Conservation (phyloP, 2,329 filamentous ascomycete species). For the Fusarium sp. region DNA sequence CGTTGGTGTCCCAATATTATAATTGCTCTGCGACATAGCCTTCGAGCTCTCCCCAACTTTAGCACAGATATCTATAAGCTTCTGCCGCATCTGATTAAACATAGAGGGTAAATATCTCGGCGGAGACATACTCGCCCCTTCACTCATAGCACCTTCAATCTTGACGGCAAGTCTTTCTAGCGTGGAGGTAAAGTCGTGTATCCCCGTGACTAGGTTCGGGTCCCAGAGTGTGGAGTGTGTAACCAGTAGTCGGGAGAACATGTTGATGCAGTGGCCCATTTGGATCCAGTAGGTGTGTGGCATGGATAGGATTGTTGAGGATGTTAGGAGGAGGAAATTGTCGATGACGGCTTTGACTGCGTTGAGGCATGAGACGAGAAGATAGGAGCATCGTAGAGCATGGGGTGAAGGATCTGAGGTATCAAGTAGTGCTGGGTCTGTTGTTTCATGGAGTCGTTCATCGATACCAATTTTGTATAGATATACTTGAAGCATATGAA, state of each 20-base stretch:
- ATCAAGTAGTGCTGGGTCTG: background rate
- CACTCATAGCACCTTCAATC: background rate
- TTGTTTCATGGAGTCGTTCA: background rate
- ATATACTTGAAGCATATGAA: conserved; percentile 1
- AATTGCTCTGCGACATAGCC: background rate
- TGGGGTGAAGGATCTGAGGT: background rate
- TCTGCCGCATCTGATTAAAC: background rate
- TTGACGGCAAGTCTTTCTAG: background rate
- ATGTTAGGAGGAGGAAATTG: background rate
- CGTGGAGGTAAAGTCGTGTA: background rate
- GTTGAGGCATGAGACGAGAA: conserved; percentile 13
- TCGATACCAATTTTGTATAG: conserved; percentile 20
- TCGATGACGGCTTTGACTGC: conserved; percentile 9
- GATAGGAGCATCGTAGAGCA: background rate
- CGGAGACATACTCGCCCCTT: conserved; percentile 1
- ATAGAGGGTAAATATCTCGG: background rate
- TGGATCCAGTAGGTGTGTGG: conserved; percentile 18
- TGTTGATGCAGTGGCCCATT: conserved; percentile 10
- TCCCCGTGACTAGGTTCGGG: background rate
- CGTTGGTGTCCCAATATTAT: background rate
- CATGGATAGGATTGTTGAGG: conserved; percentile 4
- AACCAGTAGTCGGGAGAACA: conserved; percentile 12
- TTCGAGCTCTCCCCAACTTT: conserved; percentile 1
- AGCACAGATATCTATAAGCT: background rate
- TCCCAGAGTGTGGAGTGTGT: conserved; percentile 14